Evolutionary conservation across 352 stramenopile species (phyloP), one percentile per base, ranked within the genome.

Genomic region (Pythium angustatum): DNA sequence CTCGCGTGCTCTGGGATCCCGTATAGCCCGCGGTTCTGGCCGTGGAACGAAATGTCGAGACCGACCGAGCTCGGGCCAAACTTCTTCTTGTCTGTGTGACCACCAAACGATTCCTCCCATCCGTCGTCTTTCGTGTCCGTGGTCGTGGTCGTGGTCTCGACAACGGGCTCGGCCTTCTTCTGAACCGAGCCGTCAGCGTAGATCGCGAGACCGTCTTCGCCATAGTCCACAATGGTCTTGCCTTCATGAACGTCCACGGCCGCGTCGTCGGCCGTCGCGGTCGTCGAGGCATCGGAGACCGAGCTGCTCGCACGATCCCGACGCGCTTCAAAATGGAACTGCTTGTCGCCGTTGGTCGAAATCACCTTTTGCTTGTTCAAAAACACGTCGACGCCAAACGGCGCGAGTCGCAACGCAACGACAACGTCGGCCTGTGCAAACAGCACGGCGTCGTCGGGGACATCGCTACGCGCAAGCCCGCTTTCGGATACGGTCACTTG

Each of bases 1-100:
- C 90, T 94, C 12, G 97, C 97, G 80, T 99, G 97, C 69, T 99
- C 97, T 3, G 98, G 97, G 52, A 99, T 90, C 48, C 98, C 98
- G 74, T 98, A 99, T 7, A 99, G 67, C 44, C 95, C 73, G 19
- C 84, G 83, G 3, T 62, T 76, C 1, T 85, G 86, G 34, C 76
- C 73, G 52, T 87, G 69, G 78, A 99, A 99, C 31, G 77, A 81
- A 38, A 99, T 87, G 75, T 99, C 97, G 28, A 98, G 77, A 17
- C 97, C 97, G 15, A 99, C 92, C 28, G 90, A 98, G 68, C 89
- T 98, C 22, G 95, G 93, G 5, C 85, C 85, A 31, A 90, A 92
- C 59, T 81, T 79, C 69, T 91, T 91, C 64, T 81, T 87, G 73
- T 94, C 85, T 26, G 78, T 91, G 78, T 99, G 97, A 34, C 90